Conservation (phyloP, 2,329 filamentous ascomycete species). For the Phaeoacremonium minimum region DNA sequence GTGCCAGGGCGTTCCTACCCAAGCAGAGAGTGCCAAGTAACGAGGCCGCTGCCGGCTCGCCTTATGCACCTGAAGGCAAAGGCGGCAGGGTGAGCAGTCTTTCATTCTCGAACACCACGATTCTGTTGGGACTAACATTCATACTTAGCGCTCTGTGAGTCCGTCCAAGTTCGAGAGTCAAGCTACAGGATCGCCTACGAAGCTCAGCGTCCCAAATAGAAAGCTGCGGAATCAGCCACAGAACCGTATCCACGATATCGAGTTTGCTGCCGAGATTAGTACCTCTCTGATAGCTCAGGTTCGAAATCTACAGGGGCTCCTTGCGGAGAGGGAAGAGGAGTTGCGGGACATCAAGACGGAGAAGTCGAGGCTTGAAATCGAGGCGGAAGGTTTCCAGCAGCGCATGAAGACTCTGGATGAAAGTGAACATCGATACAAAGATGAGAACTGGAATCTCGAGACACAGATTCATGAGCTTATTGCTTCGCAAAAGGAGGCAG, state of each 20-base stretch:
- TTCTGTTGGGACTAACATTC: too few relatives aligned
- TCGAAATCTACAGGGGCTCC: slow-evolving; percentile 77
- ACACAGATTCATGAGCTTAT: slow-evolving; percentile 84
- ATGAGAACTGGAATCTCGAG: slow-evolving; percentile 97
- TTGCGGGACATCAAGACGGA: slow-evolving; percentile 72
- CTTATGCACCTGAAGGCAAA: slow-evolving; percentile 48
- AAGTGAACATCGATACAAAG: slow-evolving; percentile 93
- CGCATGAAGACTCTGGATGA: slow-evolving; percentile 82
- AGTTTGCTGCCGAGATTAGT: slow-evolving; percentile 97
- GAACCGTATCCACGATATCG: slow-evolving; percentile 88
- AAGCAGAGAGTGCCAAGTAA: slow-evolving; percentile 77
- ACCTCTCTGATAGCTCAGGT: slow-evolving; percentile 93
- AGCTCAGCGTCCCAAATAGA: slow-evolving; percentile 80
- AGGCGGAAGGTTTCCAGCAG: slow-evolving; percentile 74
- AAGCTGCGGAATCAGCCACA: slow-evolving; percentile 87
- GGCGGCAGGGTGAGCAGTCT: slow-evolving; percentile 45
- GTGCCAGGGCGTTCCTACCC: slow-evolving; percentile 79
- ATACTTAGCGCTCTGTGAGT: slow-evolving; percentile 59
- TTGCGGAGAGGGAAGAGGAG: slow-evolving; percentile 84
- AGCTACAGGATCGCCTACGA: slow-evolving; percentile 81
- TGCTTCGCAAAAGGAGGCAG: slow-evolving; percentile 67
- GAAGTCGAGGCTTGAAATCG: slow-evolving; percentile 75
- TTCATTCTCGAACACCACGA: slow-evolving; percentile 1
- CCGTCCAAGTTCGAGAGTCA: slow-evolving; percentile 80
- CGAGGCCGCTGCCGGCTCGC: slow-evolving; percentile 50